Evolutionary conservation across 495 filamentous ascomycete genomes (phyloP), one percentile per base, ranked within the genome.

Genomic region (Talaromyces borbonicus): DNA sequence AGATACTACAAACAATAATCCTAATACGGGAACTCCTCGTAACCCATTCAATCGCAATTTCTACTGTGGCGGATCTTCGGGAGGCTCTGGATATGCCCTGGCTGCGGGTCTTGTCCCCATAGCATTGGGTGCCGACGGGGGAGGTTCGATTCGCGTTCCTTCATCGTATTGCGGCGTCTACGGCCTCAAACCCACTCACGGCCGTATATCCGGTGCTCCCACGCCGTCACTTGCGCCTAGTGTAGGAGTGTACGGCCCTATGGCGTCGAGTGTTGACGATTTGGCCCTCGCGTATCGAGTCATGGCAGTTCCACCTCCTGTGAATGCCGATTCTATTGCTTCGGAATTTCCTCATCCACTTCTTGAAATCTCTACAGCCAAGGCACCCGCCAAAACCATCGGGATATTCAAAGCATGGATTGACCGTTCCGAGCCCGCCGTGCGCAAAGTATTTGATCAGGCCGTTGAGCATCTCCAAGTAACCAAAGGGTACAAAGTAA

Each of bases 51-150:
- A 93, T 58, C 58, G 64, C 0, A 53, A 69, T 2, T 95, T 89
- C 68, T 96, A 93, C 63, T 81, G 84, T 20, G 90, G 90, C 22
- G 90, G 90, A 12, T 93, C 86, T 0, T 94, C 89, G 0, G 85
- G 87, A 5, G 90, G 90, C 4, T 79, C 80, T 19, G 90, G 78
- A 1, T 95, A 90, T 46, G 79, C 84, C 31, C 78, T 95, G 26
- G 69, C 76, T 8, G 71, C 79, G 4, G 90, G 89, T 1, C 58
- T 95, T 8, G 71, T 93, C 3, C 89, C 89, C 11, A 80, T 97
- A 50, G 80, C 84, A 5, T 65, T 94, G 7, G 90, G 87, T 25
- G 82, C 83, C 2, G 90, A 97, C 58, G 86, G 87, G 7, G 90
- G 90, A 18, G 90, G 90, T 40, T 87, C 81, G 46, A 80, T 95